Evolutionary conservation across 1,284 basidiomycete genomes (phyloP), one percentile per base, ranked within the genome.

Genomic region (Ceratobasidium theobromae): DNA sequence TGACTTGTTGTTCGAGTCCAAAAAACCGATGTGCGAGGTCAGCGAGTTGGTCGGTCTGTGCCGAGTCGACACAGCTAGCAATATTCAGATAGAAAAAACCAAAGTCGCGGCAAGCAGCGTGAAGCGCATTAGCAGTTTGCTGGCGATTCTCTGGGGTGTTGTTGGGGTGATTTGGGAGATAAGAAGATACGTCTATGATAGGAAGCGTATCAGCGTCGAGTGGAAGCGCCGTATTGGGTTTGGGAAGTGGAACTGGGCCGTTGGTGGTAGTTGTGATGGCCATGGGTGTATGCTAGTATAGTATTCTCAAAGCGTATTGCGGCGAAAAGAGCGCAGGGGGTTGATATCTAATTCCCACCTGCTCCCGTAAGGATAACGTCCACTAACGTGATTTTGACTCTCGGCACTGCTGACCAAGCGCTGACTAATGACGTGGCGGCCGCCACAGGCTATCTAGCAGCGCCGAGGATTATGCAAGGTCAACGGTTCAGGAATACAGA

Each of bases 51-150:
- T 86, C 82, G n/a, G 87, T 81, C 71, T 92, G 87, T 0, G 77
- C 73, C 0, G 76, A 75, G 41, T 84, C 77, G 18, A 86, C 75
- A 70, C 81, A 88, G 1, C 80, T 76, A 8, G 83, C 82, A 45
- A 93, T 80, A 66, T 89, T 82, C 53, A 95, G 79, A 74, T 95
- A 95, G 77, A 95, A 93, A 80, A 95, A 95, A 0, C 92, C 93
- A 66, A 85, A 90, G 66, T 89, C 79, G 18, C 87, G 73, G 73
- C 90, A 93, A 12, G 91, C 91, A 0, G 77, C 73, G 73, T 94
- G 91, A 9, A 94, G 76, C 0, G 84, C 82, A 18, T 79, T 77
- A 3, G 88, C 84, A 0, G 82, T 81, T 1, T 80, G 77, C 12
- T 78, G 73, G 32, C 84, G 75, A 41, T 48, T 23, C 18, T 54